Evolutionary conservation across 208 protist species (phyloP).

Genomic region (Trypanosoma avium): DNA sequence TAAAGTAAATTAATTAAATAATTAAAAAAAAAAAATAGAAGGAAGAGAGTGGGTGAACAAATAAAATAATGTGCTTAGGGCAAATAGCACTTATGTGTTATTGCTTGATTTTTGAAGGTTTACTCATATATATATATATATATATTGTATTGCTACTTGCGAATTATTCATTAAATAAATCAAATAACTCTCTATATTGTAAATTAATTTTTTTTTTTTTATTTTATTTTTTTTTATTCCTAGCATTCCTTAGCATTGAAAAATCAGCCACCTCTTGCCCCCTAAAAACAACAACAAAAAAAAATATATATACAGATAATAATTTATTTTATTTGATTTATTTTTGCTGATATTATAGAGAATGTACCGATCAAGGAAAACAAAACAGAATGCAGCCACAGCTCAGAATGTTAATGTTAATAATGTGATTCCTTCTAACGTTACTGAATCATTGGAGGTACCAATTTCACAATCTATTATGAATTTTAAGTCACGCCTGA

Average conservation of each 20-base stretch:
- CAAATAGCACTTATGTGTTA: neutral
- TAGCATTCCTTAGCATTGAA: neutral
- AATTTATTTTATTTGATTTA: neutral
- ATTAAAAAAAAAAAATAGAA: neutral
- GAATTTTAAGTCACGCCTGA: constrained; percentile 39
- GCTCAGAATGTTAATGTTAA: neutral
- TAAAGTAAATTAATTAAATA: neutral
- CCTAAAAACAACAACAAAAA: too few relatives aligned
- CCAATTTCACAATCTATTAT: constrained; percentile 15
- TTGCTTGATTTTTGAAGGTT: neutral
- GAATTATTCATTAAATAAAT: too few relatives aligned
- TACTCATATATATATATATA: constrained; percentile 8
- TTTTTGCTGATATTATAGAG: too few relatives aligned
- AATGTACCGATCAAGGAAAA: neutral
- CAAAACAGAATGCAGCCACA: neutral
- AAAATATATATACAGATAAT: too few relatives aligned
- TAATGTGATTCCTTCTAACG: too few relatives aligned
- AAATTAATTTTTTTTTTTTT: neutral
- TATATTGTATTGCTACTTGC: neutral
- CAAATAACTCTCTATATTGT: neutral
- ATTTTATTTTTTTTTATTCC: neutral
- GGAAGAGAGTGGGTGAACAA: neutral
- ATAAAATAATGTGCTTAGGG: neutral
- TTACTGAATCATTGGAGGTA: neutral
- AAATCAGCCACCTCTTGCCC: too few relatives aligned